Evolutionary conservation across 2,329 filamentous ascomycete species (phyloP).

Genomic region (Diaporthe caulivora): DNA sequence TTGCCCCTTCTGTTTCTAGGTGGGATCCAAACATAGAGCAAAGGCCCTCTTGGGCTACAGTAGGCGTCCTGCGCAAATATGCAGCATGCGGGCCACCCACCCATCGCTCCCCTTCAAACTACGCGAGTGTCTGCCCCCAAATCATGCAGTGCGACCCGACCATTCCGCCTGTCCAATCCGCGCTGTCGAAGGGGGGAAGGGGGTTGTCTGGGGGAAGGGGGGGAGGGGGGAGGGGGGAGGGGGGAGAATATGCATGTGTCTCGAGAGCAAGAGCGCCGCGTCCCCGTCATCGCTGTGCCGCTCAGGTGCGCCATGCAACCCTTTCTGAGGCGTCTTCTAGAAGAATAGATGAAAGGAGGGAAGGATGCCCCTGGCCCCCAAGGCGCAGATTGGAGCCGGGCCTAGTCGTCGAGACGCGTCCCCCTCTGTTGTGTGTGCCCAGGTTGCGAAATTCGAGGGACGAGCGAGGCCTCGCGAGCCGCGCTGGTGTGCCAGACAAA

Average conservation of each 20-base stretch:
- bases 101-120: not conserved
- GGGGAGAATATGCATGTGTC: not conserved
- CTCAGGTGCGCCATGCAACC: not conserved
- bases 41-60: not conserved
- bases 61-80: not conserved
- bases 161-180: slow-evolving; percentile 23
- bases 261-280: not conserved
- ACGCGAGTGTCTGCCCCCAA: slow-evolving; percentile 27
- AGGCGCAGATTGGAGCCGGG: slow-evolving; percentile 22
- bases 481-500: not conserved
- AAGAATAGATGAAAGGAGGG: not conserved
- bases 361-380: slow-evolving; percentile 19
- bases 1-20: not conserved
- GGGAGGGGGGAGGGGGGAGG: not conserved
- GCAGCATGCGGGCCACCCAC: slow-evolving; percentile 1
- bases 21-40: slow-evolving; percentile 21
- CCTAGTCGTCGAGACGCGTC: slow-evolving; percentile 4
- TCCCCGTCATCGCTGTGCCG: not conserved
- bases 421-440: not conserved
- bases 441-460: not conserved
- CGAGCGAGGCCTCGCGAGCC: not conserved
- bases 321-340: slow-evolving; percentile 10
- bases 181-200: not conserved
- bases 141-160: slow-evolving; percentile 16
- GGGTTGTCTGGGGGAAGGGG: not conserved